Percentiles rank a stretch among this genome's conserved stretches.
Evolutionary conservation across 495 filamentous ascomycete species (phyloP).

Genomic region (Chaetomium cochliodes): DNA sequence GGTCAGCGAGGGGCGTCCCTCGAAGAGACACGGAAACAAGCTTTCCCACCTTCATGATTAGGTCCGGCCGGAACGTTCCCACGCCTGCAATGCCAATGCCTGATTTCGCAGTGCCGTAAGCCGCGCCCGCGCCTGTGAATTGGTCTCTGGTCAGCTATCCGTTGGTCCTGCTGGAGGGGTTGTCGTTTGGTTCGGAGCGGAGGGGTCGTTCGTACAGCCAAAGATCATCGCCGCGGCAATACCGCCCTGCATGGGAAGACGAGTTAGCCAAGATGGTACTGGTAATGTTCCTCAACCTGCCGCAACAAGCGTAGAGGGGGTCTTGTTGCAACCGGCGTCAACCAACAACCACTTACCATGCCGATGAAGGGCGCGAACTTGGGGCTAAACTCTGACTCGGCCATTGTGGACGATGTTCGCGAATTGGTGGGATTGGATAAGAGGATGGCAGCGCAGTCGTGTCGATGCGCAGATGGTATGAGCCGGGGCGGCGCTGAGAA

Average conservation of each 20-base stretch:
- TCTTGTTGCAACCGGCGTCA: background rate
- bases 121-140: slow-evolving; percentile 77
- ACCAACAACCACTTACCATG: slow-evolving; percentile 61
- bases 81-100: slow-evolving; percentile 96
- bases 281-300: background rate
- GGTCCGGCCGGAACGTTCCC: slow-evolving; percentile 84
- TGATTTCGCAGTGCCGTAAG: slow-evolving; percentile 95
- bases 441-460: slow-evolving; percentile 3
- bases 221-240: slow-evolving; percentile 95
- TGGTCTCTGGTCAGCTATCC: slow-evolving; percentile 30
- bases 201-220: slow-evolving; percentile 64
- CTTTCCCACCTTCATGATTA: slow-evolving; percentile 92
- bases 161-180: slow-evolving; percentile 7
- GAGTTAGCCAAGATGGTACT: slow-evolving; percentile 37
- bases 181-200: slow-evolving; percentile 10
- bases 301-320: background rate
- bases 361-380: slow-evolving; percentile 97
- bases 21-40: background rate
- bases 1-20: background rate
- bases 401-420: slow-evolving; percentile 49
- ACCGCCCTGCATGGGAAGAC: slow-evolving; percentile 58
- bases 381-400: slow-evolving; percentile 68
- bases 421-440: background rate
- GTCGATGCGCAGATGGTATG: slow-evolving; percentile 1
- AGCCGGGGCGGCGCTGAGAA: background rate